phyloP scores from a whole-genome alignment of 1,139 yeast genomes.

The Yamadazyma sp. region DNA sequence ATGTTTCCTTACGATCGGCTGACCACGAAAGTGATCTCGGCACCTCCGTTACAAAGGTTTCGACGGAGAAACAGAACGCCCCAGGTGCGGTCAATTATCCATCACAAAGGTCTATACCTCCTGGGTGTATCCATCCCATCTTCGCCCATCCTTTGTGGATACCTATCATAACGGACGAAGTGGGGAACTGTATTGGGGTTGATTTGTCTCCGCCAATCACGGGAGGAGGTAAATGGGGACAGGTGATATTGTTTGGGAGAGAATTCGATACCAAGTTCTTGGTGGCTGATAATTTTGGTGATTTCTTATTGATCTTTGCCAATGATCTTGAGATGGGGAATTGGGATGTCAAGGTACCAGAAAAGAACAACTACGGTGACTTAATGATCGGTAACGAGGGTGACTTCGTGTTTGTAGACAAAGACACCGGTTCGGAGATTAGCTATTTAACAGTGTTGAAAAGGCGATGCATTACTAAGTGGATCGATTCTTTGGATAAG shows the following conservation, averaged over 20 bases:
- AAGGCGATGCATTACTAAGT: slow-evolving; percentile 12
- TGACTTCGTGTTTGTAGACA: slow-evolving; percentile 65
- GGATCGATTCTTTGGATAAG: slow-evolving; percentile 30
- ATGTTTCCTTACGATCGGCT: slow-evolving; percentile 4
- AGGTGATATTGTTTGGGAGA: slow-evolving; percentile 83
- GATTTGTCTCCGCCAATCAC: slow-evolving; percentile 82
- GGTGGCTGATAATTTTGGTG: slow-evolving; percentile 83
- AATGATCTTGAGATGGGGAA: slow-evolving; percentile 81
- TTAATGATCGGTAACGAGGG: slow-evolving; percentile 65
- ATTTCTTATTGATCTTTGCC: slow-evolving; percentile 74
- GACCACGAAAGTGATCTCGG: slow-evolving; percentile 6
- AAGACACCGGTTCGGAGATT: slow-evolving; percentile 19
- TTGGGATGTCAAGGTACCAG: slow-evolving; percentile 62
- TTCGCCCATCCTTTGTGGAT: slow-evolving; percentile 92
- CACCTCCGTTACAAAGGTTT: slow-evolving; percentile 4
- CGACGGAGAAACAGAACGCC: neutral
- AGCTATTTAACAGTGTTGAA: slow-evolving; percentile 17
- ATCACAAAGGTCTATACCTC: slow-evolving; percentile 74
- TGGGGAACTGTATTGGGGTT: slow-evolving; percentile 87
- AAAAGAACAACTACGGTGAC: slow-evolving; percentile 47
- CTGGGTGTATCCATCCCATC: slow-evolving; percentile 62
- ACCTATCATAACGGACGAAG: slow-evolving; percentile 82
- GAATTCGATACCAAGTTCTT: slow-evolving; percentile 84
- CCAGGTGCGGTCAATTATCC: slow-evolving; percentile 31
- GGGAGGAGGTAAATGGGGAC: slow-evolving; percentile 68